These are phyloP conservation scores for Paramecium sexaurelia DNA, from an alignment of 73 alveolate genomes.

Conservation along the genomic window DNA sequence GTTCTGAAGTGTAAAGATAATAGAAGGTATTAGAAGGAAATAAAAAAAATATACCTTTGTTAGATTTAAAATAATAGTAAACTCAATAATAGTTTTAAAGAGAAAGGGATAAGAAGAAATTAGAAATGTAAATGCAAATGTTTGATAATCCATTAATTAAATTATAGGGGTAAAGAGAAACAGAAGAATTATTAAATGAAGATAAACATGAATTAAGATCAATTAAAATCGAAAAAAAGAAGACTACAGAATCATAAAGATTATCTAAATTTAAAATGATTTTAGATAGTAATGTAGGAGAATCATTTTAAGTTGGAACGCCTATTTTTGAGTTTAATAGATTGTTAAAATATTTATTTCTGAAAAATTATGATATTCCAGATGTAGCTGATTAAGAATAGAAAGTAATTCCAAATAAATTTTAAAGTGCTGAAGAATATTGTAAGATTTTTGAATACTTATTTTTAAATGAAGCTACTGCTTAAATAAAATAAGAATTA, in stretches of 20 bases:
- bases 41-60: background rate
- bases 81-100: background rate
- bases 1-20: background rate
- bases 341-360: background rate
- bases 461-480: constrained; percentile 56
- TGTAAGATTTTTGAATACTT: constrained; percentile 64
- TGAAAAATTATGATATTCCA: background rate
- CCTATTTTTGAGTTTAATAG: constrained; percentile 52
- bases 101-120: background rate
- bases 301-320: background rate
- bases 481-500: constrained; percentile 36
- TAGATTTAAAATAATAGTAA: background rate
- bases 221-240: background rate
- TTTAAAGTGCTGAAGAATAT: constrained; percentile 53
- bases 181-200: constrained; percentile 19
- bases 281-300: background rate
- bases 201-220: background rate
- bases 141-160: background rate
- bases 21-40: background rate
- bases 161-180: background rate
- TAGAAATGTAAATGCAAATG: background rate
- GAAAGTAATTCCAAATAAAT: constrained; percentile 2
- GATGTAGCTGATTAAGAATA: background rate
- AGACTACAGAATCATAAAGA: background rate
- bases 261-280: constrained; percentile 8